Evolutionary conservation across 2,329 filamentous ascomycete genomes (phyloP), one percentile per base, ranked within the genome.

Genomic region (Rhytidhysteron rufulum): DNA sequence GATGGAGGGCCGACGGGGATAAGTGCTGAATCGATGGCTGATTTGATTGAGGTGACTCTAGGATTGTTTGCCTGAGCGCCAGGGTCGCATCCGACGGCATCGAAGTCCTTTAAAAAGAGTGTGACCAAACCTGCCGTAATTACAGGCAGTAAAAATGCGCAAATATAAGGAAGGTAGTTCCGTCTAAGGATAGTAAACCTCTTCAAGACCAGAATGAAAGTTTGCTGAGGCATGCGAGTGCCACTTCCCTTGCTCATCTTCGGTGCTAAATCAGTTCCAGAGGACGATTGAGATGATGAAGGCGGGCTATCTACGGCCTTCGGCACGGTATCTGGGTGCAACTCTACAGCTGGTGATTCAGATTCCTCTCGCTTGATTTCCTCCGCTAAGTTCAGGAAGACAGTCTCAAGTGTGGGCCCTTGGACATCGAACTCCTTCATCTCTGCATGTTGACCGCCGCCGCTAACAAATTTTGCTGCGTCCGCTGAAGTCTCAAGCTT

Each of bases 321-420:
- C 17, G 40, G 40, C 3, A 47, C 35, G 2, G 38, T 29, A 18
- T 47, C 36, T 5, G 49, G 32, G 5, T 47, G 22, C 40, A 57
- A 45, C 13, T 46, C 38, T 6, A 41, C 40, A 27, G 49, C 41
- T 15, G 34, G 9, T 20, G 60, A 55, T 9, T 56, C 58, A 4
- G 62, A 50, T 10, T 60, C 47, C 48, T 84, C 78, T 5, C 74
- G 74, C 41, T 73, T 76, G 43, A 88, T 77, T 60, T 95, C 89
- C 55, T 91, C 86, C 0, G 89, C 88, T 29, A 95, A 74, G 49
- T 87, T 83, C 18, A 96, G 69, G 63, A 96, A 96, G 0, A 95
- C 89, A 51, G 95, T 89, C 60, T 96, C 91, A 30, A 96, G 89
- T 0, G 88, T 94, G 1, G 90, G 91, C 42, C 94, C 85, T 13